Conservation (phyloP, 1,284 basidiomycete genomes). For the Inonotus obliquus region DNA sequence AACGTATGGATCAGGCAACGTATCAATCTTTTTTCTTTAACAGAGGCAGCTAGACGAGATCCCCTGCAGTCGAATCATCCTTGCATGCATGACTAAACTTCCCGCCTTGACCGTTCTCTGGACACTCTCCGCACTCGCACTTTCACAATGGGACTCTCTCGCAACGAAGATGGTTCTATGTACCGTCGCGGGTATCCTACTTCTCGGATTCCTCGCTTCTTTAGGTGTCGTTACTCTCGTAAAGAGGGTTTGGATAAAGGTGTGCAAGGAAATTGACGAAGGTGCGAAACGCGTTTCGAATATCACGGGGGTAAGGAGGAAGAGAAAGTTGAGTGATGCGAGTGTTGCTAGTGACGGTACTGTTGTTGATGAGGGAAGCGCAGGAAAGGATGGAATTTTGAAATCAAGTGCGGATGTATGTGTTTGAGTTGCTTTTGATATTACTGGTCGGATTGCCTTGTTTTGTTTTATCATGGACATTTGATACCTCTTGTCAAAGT, state of each 20-base stretch:
- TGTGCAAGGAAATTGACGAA: neutral
- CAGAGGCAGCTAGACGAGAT: slow-evolving; percentile 12
- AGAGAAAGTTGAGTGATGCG: neutral
- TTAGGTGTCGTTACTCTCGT: neutral
- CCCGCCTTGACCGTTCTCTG: slow-evolving; percentile 13
- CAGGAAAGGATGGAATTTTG: neutral
- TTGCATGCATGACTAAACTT: slow-evolving; percentile 15
- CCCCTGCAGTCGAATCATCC: slow-evolving; percentile 7
- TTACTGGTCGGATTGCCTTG: neutral
- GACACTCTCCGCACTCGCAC: slow-evolving; percentile 12
- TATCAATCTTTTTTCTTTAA: too few species aligned
- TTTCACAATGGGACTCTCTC: slow-evolving; percentile 6
- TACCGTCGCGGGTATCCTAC: neutral
- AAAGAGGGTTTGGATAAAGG: neutral
- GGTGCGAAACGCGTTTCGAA: neutral
- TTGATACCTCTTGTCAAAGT: neutral
- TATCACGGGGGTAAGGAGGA: neutral
- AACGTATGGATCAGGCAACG: neutral
- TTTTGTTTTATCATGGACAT: neutral
- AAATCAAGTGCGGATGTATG: neutral
- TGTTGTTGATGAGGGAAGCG: neutral
- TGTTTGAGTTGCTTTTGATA: neutral
- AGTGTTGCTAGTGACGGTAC: neutral
- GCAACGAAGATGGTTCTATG: slow-evolving; percentile 11
- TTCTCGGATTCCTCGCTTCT: slow-evolving; percentile 4